phyloP scores from a whole-genome alignment of 768 basidiomycete genomes.

The Zangia roseola region DNA sequence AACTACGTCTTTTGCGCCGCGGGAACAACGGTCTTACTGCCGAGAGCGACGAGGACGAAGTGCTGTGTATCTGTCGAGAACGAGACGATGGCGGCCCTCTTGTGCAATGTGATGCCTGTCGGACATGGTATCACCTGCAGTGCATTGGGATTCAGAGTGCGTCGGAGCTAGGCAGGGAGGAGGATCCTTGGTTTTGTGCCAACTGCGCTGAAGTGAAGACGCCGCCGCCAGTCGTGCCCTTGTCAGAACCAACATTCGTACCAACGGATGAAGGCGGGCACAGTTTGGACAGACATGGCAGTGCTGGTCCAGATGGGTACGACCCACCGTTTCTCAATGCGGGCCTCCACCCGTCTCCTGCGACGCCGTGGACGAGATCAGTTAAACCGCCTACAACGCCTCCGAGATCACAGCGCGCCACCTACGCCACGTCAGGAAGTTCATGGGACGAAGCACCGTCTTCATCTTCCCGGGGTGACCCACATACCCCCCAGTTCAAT shows the following conservation, averaged over 20 bases:
- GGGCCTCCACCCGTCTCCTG: slow-evolving; percentile 53
- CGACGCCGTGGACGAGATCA: slow-evolving; percentile 44
- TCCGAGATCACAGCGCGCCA: slow-evolving; percentile 27
- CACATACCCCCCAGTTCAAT: slow-evolving; percentile 52
- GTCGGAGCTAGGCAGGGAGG: slow-evolving; percentile 67
- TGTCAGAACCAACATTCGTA: slow-evolving; percentile 65
- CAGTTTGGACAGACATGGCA: neutral
- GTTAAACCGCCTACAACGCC: slow-evolving; percentile 49
- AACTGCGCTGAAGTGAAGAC: slow-evolving; percentile 47
- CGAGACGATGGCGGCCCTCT: slow-evolving; percentile 70
- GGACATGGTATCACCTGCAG: slow-evolving; percentile 78
- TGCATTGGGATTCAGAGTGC: slow-evolving; percentile 73
- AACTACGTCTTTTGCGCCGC: slow-evolving; percentile 45
- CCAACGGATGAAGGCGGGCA: slow-evolving; percentile 53
- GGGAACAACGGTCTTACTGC: slow-evolving; percentile 35
- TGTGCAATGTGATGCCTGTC: slow-evolving; percentile 81
- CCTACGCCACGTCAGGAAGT: slow-evolving; percentile 36
- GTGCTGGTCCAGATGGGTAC: slow-evolving; percentile 35
- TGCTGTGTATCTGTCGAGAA: slow-evolving; percentile 65
- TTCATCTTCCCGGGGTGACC: slow-evolving; percentile 49
- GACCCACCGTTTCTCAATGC: slow-evolving; percentile 63
- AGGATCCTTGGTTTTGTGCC: slow-evolving; percentile 78
- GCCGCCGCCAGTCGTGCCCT: slow-evolving; percentile 35
- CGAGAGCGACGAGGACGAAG: slow-evolving; percentile 47
- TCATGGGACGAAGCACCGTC: slow-evolving; percentile 44